phyloP scores from a whole-genome alignment of 371 early-diverging fungal species.

The Capillidium heterosporum region DNA sequence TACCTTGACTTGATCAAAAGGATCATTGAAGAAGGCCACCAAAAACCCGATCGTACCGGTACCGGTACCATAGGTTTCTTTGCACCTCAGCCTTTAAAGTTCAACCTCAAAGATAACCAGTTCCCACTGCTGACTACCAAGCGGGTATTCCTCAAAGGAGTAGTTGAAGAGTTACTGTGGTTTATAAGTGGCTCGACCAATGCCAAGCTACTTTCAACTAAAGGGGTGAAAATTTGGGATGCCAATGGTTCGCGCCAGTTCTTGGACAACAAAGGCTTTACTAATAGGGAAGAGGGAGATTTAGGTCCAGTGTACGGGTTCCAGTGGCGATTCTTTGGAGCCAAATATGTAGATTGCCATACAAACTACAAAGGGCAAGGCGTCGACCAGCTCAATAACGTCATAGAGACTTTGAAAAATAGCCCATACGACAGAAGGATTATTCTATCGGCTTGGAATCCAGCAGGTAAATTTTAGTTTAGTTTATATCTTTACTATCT shows the following conservation, averaged over 20 bases:
- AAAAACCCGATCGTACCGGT: constrained; percentile 85
- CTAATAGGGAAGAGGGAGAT: constrained; percentile 75
- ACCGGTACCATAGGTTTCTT: constrained; percentile 92
- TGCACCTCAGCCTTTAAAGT: constrained; percentile 85
- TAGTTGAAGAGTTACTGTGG: constrained; percentile 96
- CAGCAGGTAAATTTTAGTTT: constrained; percentile 40
- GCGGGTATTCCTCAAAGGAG: constrained; percentile 77
- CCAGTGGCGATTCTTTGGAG: constrained; percentile 99
- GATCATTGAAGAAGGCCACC: constrained; percentile 63
- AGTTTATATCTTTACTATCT: not conserved
- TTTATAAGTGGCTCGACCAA: constrained; percentile 93
- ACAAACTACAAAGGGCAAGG: constrained; percentile 88
- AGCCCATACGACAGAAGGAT: constrained; percentile 89
- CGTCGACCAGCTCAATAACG: constrained; percentile 83
- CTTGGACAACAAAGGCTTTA: constrained; percentile 70
- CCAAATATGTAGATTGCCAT: constrained; percentile 73
- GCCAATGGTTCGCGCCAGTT: constrained; percentile 89
- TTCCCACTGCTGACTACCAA: constrained; percentile 97
- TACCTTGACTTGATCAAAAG: constrained; percentile 73
- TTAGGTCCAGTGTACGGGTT: constrained; percentile 99
- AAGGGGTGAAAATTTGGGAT: constrained; percentile 94
- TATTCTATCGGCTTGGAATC: constrained; percentile 98
- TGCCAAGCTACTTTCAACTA: constrained; percentile 54
- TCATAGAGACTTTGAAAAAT: constrained; percentile 71
- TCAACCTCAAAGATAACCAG: constrained; percentile 52